These are phyloP conservation scores for Xerocomellus chrysenteron DNA, from an alignment of 768 basidiomycete species.

Conservation along the genomic window DNA sequence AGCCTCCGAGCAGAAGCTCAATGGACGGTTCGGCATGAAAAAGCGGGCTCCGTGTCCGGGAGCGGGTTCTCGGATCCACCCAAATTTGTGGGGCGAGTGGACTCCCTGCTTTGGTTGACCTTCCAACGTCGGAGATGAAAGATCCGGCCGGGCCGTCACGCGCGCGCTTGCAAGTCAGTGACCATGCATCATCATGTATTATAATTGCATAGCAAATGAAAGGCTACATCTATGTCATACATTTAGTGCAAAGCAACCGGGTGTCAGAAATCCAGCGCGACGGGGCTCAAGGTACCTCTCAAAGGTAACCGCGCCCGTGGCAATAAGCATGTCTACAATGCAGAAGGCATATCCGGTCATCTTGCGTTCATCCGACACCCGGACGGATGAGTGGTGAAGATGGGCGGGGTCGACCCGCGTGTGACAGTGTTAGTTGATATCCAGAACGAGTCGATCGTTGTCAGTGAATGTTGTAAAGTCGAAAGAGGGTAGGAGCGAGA, in stretches of 20 bases:
- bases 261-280: not conserved
- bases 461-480: not conserved
- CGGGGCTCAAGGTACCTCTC: slow-evolving; percentile 10
- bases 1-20: too few species aligned
- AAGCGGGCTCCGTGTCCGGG: too few species aligned
- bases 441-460: slow-evolving; percentile 25
- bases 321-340: not conserved
- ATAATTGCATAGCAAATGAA: not conserved
- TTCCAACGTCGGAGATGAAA: too few species aligned
- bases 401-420: slow-evolving; percentile 10
- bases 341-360: too few species aligned
- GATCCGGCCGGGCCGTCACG: too few species aligned
- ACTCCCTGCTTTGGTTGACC: too few species aligned
- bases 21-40: too few species aligned
- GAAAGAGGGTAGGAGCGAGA: slow-evolving; percentile 8
- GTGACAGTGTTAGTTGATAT: not conserved
- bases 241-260: not conserved
- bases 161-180: too few species aligned
- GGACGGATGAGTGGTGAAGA: slow-evolving; percentile 9
- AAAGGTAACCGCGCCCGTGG: slow-evolving; percentile 2
- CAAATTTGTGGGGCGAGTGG: too few species aligned
- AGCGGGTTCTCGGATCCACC: too few species aligned
- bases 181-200: not conserved
- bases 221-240: not conserved
- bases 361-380: slow-evolving; percentile 12